Evolutionary conservation across 108 stramenopile species (phyloP).

Genomic region (Fragilaria radians): DNA sequence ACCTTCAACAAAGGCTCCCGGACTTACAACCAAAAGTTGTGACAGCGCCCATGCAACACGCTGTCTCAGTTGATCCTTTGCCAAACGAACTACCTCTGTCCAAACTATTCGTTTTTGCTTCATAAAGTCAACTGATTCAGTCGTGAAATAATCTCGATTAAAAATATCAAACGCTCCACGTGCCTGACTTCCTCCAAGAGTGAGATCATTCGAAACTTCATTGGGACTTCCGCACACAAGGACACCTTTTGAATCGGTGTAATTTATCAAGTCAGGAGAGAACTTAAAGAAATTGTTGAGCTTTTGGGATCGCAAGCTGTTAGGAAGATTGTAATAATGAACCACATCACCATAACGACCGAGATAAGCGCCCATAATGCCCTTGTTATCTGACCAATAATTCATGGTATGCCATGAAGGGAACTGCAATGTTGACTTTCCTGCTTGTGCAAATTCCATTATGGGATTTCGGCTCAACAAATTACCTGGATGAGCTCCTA

Average conservation of each 20-base stretch:
- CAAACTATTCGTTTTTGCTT: slow-evolving; percentile 24
- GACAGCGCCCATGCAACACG: slow-evolving; percentile 34
- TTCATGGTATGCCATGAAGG: slow-evolving; percentile 6
- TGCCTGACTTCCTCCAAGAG: neutral
- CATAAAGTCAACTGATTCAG: neutral
- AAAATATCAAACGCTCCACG: neutral
- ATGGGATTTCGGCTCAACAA: neutral
- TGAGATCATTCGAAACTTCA: slow-evolving; percentile 27
- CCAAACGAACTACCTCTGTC: slow-evolving; percentile 15
- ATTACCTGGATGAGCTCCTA: slow-evolving; percentile 18
- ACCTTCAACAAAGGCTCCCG: neutral
- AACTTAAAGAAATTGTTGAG: neutral
- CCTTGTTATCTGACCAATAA: slow-evolving; percentile 17
- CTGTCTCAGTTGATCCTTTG: slow-evolving; percentile 43
- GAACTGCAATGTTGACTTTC: slow-evolving; percentile 6
- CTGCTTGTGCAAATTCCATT: slow-evolving; percentile 3
- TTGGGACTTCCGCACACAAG: slow-evolving; percentile 35
- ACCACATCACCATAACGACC: neutral
- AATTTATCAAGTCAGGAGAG: neutral
- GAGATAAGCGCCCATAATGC: slow-evolving; percentile 16
- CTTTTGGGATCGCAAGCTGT: neutral
- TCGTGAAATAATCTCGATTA: neutral
- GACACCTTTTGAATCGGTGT: slow-evolving; percentile 7
- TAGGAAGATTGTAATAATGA: slow-evolving; percentile 1
- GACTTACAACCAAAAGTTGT: slow-evolving; percentile 16